phyloP scores from a whole-genome alignment of 1,284 basidiomycete genomes.

The Microbotryum scabiosae region DNA sequence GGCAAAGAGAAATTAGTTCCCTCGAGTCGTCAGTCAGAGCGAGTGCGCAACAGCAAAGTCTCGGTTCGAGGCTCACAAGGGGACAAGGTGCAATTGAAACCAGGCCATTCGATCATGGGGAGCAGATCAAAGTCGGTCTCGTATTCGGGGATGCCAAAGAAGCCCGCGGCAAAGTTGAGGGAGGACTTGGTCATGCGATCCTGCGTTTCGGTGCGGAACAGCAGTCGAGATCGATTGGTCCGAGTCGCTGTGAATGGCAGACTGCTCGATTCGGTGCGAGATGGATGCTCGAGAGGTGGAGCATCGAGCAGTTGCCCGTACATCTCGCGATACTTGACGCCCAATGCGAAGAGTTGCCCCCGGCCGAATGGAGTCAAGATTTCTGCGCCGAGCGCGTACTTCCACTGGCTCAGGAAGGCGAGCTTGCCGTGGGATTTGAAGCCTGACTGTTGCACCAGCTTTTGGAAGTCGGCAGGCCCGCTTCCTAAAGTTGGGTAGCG shows the following conservation, averaged over 20 bases:
- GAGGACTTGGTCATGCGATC: constrained; percentile 45
- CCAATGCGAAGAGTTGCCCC: constrained; percentile 50
- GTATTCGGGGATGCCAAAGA: constrained; percentile 36
- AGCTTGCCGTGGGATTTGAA: constrained; percentile 44
- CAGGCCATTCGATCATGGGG: constrained; percentile 30
- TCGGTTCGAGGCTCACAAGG: constrained; percentile 31
- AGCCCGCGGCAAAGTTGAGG: constrained; percentile 43
- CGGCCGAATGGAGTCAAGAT: constrained; percentile 69
- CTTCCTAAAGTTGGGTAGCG: constrained; percentile 60
- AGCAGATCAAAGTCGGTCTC: constrained; percentile 41
- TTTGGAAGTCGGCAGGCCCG: constrained; percentile 57
- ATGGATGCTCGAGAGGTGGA: no score
- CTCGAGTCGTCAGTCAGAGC: no score
- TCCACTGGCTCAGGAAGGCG: constrained; percentile 62
- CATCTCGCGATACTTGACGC: constrained; percentile 44
- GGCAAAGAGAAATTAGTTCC: no score
- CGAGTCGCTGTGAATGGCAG: not conserved
- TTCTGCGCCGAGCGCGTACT: constrained; percentile 49
- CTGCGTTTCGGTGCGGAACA: constrained; percentile 45
- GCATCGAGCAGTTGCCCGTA: not conserved
- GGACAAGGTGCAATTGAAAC: constrained; percentile 44
- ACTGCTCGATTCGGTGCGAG: constrained; percentile 3
- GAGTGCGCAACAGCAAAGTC: constrained; percentile 11
- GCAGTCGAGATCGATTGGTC: constrained; percentile 34
- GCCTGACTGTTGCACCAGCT: constrained; percentile 48